phyloP scores from a whole-genome alignment of 2,329 filamentous ascomycete genomes.

The Ophiocordyceps robertsii region DNA sequence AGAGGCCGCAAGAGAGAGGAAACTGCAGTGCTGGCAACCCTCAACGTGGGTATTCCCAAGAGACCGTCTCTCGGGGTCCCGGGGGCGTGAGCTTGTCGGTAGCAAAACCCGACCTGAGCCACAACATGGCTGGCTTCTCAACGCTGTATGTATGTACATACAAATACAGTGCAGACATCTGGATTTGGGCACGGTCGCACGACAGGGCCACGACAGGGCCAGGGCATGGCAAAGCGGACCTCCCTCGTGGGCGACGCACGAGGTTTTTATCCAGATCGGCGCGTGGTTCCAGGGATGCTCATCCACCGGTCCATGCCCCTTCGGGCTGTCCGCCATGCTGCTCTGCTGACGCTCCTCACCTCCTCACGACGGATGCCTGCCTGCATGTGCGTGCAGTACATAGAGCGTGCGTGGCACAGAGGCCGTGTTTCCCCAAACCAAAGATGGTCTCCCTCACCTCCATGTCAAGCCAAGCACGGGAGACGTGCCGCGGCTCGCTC shows the following conservation, averaged over 20 bases:
- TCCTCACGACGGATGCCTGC: background rate
- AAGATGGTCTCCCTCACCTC: no score
- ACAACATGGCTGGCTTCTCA: no score
- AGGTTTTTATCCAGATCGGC: conserved; percentile 15
- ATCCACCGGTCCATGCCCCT: conserved; percentile 10
- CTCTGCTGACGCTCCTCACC: background rate
- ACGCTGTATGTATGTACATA: no score
- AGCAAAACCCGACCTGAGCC: no score
- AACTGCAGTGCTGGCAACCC: no score
- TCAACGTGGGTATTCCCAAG: no score
- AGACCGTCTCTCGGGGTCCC: no score
- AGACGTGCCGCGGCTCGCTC: no score
- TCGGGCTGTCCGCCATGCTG: conserved; percentile 6
- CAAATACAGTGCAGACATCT: background rate
- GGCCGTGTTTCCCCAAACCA: no score
- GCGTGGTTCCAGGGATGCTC: conserved; percentile 24
- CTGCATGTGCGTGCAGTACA: background rate
- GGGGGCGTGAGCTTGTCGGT: no score
- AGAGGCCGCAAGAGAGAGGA: no score
- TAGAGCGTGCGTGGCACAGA: background rate
- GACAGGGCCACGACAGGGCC: background rate
- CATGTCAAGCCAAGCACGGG: no score
- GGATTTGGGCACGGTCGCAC: background rate
- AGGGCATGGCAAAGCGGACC: conserved; percentile 4
- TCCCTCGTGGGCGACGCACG: conserved; percentile 4